These are phyloP conservation scores for Tripterygium wilfordii DNA, from an alignment of 177 flowering plant genomes.

Conservation along the genomic window DNA sequence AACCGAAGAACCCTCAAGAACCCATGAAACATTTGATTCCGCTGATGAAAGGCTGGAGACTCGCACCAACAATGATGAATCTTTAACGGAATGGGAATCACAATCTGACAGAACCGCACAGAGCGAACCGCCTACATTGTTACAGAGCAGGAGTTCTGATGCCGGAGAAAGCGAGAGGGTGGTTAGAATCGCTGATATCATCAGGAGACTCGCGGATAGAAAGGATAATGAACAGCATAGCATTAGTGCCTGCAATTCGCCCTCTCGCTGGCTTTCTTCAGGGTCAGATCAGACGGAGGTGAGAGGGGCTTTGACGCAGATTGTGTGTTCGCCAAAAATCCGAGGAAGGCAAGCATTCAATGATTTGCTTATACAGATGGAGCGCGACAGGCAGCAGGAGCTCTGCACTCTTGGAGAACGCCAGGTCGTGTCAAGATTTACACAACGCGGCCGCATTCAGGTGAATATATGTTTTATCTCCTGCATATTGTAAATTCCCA, in stretches of 20 bases:
- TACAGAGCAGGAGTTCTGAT: slow-evolving; percentile 13
- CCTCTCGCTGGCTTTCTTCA: background rate
- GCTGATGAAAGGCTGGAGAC: slow-evolving; percentile 15
- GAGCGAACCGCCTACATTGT: slow-evolving; percentile 12
- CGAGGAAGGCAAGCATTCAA: slow-evolving; percentile 65
- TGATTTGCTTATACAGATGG: slow-evolving; percentile 54
- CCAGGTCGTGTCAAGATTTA: slow-evolving; percentile 57
- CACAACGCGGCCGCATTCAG: slow-evolving; percentile 82
- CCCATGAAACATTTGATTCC: slow-evolving; percentile 16
- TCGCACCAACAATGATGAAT: slow-evolving; percentile 9
- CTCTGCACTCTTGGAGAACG: slow-evolving; percentile 39
- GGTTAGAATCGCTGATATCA: slow-evolving; percentile 53
- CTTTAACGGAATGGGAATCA: slow-evolving; percentile 28
- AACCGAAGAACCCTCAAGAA: slow-evolving; percentile 9
- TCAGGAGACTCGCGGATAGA: slow-evolving; percentile 38
- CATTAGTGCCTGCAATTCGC: background rate
- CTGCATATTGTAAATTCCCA: background rate
- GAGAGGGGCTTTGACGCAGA: slow-evolving; percentile 8
- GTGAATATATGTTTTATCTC: slow-evolving; percentile 15
- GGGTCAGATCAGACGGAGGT: slow-evolving; percentile 11
- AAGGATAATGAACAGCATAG: slow-evolving; percentile 16
- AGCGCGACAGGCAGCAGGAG: slow-evolving; percentile 58
- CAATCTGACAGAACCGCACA: slow-evolving; percentile 14
- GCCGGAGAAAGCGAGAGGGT: slow-evolving; percentile 40
- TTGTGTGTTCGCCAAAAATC: slow-evolving; percentile 30